Base-by-base conservation (phyloP, 78 protist species). In the Protostelium mycophagum region DNA sequence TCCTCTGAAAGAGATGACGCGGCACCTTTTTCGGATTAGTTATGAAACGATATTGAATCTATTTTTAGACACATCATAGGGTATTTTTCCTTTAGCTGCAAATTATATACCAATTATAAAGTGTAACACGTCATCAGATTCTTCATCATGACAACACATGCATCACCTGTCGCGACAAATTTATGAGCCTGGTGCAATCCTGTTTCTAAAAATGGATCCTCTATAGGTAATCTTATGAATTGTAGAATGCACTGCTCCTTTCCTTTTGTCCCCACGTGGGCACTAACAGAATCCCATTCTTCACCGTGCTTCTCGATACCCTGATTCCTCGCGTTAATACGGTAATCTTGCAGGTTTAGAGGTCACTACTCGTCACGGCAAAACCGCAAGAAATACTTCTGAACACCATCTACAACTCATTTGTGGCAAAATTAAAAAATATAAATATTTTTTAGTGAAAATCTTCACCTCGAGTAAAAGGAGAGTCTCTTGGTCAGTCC, bases 401-500 rank as follows among this genome's bases (percentile, higher is more conserved):
- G n/a, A n/a, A n/a, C n/a, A n/a, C n/a, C n/a, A n/a, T n/a, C n/a
- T n/a, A n/a, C n/a, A n/a, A n/a, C n/a, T n/a, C n/a, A n/a, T n/a
- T n/a, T n/a, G n/a, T n/a, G n/a, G n/a, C n/a, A n/a, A n/a, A n/a
- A n/a, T n/a, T n/a, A n/a, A n/a, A n/a, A n/a, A n/a, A n/a, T n/a
- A n/a, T n/a, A n/a, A n/a, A n/a, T n/a, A n/a, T n/a, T n/a, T 36
- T 31, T 87, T 16, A 51, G 16, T 51, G 73, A 25, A 16, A 51
- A 16, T 25, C 73, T 51, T 51, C n/a, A 86, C 96, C 38, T 94
- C 96, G 0, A 94, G 88, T 1, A 94, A 63, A 28, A 88, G 63
- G 16, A 92, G 87, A 0, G 96, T 94, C 83, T 94, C 96, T 39
- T 89, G 91, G 36, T 94, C 96, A 28, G 96, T 87, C 96, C 96